These are phyloP conservation scores for Trapa incisa DNA, from an alignment of 345 rosid species.

Conservation along the genomic window DNA sequence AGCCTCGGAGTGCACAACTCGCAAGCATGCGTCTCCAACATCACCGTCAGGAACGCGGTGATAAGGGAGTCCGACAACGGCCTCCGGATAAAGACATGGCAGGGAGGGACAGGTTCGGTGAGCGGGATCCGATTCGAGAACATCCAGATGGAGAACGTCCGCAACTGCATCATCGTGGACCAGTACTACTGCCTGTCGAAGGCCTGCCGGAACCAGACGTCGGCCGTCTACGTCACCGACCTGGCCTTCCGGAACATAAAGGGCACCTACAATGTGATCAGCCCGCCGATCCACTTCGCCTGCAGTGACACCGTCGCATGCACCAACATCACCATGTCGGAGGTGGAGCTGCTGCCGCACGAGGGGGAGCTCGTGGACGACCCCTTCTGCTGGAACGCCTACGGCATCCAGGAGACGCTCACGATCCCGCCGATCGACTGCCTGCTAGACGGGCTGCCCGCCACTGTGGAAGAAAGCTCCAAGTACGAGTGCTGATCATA, in stretches of 20 bases:
- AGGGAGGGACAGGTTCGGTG: constrained; percentile 77
- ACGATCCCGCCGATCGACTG: constrained; percentile 81
- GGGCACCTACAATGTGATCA: constrained; percentile 80
- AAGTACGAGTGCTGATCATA: constrained; percentile 24
- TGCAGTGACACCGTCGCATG: constrained; percentile 91
- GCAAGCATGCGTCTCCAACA: constrained; percentile 85
- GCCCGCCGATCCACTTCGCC: constrained; percentile 78
- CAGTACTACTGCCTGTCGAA: constrained; percentile 71
- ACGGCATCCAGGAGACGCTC: constrained; percentile 64
- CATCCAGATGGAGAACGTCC: constrained; percentile 88
- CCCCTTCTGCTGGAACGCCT: constrained; percentile 97
- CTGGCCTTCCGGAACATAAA: constrained; percentile 62
- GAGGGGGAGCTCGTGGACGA: constrained; percentile 81
- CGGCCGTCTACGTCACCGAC: constrained; percentile 65
- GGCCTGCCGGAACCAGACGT: constrained; percentile 63
- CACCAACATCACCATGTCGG: constrained; percentile 80
- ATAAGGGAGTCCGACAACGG: constrained; percentile 92
- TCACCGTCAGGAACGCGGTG: constrained; percentile 45
- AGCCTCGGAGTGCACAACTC: constrained; percentile 92
- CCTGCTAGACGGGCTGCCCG: constrained; percentile 64
- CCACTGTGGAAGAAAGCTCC: constrained; percentile 22
- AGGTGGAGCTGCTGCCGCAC: constrained; percentile 77
- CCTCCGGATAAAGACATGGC: constrained; percentile 89
- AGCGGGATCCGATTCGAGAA: constrained; percentile 56
- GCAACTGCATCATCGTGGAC: constrained; percentile 81